Evolutionary conservation across 2,329 filamentous ascomycete genomes (phyloP).

Genomic region (Pyricularia grisea): DNA sequence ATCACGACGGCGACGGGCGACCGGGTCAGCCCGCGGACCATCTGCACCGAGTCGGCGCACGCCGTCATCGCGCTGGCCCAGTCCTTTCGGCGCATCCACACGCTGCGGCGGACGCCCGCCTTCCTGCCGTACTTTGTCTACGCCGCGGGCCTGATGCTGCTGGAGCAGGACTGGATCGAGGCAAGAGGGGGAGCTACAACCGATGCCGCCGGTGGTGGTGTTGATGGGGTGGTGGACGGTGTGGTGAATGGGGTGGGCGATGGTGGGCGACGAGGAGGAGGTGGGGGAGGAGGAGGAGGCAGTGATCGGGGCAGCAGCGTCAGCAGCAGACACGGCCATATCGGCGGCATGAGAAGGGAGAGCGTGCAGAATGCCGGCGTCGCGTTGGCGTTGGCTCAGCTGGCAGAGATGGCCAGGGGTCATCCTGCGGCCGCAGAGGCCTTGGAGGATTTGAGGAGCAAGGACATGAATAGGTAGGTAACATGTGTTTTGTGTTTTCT

Average conservation of each 20-base stretch:
- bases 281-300: not conserved
- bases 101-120: slow-evolving; percentile 18
- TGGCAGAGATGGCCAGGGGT: not conserved
- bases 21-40: slow-evolving; percentile 14
- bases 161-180: not conserved
- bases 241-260: too few relatives aligned
- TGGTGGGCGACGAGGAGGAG: too few relatives aligned
- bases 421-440: not conserved
- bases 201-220: too few relatives aligned
- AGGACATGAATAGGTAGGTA: not conserved
- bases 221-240: too few relatives aligned
- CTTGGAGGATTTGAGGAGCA: not conserved
- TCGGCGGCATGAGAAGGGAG: not conserved
- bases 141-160: slow-evolving; percentile 4
- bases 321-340: not conserved
- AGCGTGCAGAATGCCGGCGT: not conserved
- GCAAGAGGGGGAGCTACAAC: not conserved
- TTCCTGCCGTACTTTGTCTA: slow-evolving; percentile 21
- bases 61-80: slow-evolving; percentile 9
- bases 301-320: not conserved
- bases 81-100: slow-evolving; percentile 20
- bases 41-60: slow-evolving; percentile 12
- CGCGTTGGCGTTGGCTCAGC: not conserved
- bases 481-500: not conserved
- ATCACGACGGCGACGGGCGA: not conserved